Evolutionary conservation across 1,139 yeast species (phyloP).

Genomic region (Hyphopichia burtonii): DNA sequence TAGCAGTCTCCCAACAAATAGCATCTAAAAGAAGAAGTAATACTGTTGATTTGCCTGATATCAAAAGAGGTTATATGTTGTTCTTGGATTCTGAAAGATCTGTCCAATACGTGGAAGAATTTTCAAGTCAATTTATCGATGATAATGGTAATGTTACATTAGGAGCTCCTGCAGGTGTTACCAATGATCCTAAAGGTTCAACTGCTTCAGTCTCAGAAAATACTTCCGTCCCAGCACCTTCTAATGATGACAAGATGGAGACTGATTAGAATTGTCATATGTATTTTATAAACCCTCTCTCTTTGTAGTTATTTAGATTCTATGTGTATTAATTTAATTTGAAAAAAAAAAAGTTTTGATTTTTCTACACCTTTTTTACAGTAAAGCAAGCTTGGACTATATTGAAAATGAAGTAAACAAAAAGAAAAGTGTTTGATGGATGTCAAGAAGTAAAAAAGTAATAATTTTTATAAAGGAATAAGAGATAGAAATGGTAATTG

Average conservation of each 20-base stretch:
- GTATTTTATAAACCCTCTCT: slow-evolving; percentile 2
- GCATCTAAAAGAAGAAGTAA: slow-evolving; percentile 76
- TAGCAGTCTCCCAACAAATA: slow-evolving; percentile 83
- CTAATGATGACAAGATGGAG: slow-evolving; percentile 48
- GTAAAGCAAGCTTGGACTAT: background rate
- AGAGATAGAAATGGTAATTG: too few species aligned
- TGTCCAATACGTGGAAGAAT: slow-evolving; percentile 74
- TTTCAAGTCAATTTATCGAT: slow-evolving; percentile 66
- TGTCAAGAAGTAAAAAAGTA: background rate
- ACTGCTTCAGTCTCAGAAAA: slow-evolving; percentile 7
- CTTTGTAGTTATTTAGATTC: slow-evolving; percentile 1
- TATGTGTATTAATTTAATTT: slow-evolving; percentile 1
- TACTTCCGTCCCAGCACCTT: slow-evolving; percentile 3
- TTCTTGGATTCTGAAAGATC: slow-evolving; percentile 88
- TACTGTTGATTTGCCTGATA: slow-evolving; percentile 74
- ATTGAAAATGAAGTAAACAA: background rate
- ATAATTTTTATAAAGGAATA: too few species aligned
- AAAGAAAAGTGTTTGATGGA: background rate
- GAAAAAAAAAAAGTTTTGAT: too few species aligned
- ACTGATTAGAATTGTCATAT: slow-evolving; percentile 26
- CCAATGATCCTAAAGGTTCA: slow-evolving; percentile 10
- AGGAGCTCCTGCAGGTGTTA: slow-evolving; percentile 22
- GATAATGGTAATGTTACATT: slow-evolving; percentile 66
- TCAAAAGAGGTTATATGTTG: slow-evolving; percentile 82
- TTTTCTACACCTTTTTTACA: too few species aligned